Conservation (phyloP, 2,329 filamentous ascomycete genomes). For the Sclerotiophoma versabilis region DNA sequence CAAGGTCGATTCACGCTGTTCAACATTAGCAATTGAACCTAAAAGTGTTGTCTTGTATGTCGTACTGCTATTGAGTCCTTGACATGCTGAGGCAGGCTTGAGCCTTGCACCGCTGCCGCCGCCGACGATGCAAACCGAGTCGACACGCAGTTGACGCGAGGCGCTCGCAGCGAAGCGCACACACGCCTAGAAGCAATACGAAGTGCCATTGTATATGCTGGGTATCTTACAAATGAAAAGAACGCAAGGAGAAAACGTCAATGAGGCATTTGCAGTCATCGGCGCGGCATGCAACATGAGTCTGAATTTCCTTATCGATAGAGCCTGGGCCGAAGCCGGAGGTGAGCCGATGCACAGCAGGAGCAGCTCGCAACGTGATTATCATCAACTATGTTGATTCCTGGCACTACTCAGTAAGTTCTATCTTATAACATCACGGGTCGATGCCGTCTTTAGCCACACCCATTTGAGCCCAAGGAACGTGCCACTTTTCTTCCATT, state of each 20-base stretch:
- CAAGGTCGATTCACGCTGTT: slow-evolving; percentile 49
- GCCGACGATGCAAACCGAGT: slow-evolving; percentile 51
- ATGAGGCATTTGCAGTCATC: slow-evolving; percentile 22
- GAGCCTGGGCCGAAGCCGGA: slow-evolving; percentile 31
- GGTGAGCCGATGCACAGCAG: neutral
- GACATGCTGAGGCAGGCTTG: slow-evolving; percentile 51
- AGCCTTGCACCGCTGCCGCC: slow-evolving; percentile 46
- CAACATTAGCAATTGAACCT: slow-evolving; percentile 15
- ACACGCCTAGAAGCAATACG: slow-evolving; percentile 38
- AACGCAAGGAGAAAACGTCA: slow-evolving; percentile 9
- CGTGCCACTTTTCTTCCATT: too few relatives aligned
- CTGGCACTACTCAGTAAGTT: too few relatives aligned
- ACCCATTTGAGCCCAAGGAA: too few relatives aligned
- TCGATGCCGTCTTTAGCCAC: too few relatives aligned
- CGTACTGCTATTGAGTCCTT: slow-evolving; percentile 51
- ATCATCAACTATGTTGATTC: neutral
- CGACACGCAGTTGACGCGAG: slow-evolving; percentile 29
- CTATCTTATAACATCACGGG: too few relatives aligned
- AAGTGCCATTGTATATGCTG: slow-evolving; percentile 38
- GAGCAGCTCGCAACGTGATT: neutral
- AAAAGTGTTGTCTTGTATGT: too few relatives aligned
- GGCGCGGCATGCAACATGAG: slow-evolving; percentile 27
- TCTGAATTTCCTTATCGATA: slow-evolving; percentile 22
- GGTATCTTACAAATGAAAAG: slow-evolving; percentile 12
- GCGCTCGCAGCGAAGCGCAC: slow-evolving; percentile 35